These are phyloP conservation scores for Centrapalus pauciflorus DNA, from an alignment of 129 eudicot species.

Conservation along the genomic window DNA sequence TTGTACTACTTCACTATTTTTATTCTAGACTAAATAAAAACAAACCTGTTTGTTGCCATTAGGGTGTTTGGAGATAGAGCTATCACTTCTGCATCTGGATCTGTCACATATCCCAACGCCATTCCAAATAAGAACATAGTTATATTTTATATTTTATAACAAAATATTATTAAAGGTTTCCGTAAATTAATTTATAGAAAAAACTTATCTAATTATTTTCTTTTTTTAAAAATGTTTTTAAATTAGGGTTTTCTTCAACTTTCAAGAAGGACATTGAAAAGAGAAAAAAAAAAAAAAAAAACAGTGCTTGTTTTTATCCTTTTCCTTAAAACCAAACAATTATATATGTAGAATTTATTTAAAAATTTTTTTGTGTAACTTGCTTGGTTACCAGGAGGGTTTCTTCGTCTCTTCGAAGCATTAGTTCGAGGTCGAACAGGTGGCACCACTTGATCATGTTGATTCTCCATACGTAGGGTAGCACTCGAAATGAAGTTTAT, in stretches of 20 bases:
- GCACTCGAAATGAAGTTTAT: not conserved
- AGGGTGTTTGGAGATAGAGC: constrained; percentile 65
- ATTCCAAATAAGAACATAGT: not conserved
- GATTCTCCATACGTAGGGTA: not conserved
- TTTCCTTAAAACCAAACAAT: not conserved
- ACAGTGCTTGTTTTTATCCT: not conserved
- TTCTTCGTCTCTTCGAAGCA: constrained; percentile 11
- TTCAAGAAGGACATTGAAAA: too few species aligned
- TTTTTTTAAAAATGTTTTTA: too few species aligned
- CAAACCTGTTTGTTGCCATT: constrained; percentile 56
- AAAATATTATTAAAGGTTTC: not conserved
- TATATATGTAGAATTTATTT: too few species aligned
- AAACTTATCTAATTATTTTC: not conserved
- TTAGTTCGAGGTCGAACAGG: not conserved
- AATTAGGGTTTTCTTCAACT: too few species aligned
- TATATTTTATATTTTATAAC: not conserved
- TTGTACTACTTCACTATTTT: too few species aligned
- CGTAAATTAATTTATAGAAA: not conserved
- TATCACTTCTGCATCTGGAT: constrained; percentile 64
- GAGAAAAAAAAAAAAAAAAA: not conserved
- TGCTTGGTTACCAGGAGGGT: not conserved
- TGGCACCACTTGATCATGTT: not conserved
- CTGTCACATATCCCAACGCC: constrained; percentile 18
- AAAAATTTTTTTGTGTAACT: not conserved
- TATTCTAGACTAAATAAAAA: too few species aligned